A percentile compares a stretch with the other conserved stretches of the same genome.
Conservation (phyloP, 768 basidiomycete genomes). For the Lactarius hatsudake region DNA sequence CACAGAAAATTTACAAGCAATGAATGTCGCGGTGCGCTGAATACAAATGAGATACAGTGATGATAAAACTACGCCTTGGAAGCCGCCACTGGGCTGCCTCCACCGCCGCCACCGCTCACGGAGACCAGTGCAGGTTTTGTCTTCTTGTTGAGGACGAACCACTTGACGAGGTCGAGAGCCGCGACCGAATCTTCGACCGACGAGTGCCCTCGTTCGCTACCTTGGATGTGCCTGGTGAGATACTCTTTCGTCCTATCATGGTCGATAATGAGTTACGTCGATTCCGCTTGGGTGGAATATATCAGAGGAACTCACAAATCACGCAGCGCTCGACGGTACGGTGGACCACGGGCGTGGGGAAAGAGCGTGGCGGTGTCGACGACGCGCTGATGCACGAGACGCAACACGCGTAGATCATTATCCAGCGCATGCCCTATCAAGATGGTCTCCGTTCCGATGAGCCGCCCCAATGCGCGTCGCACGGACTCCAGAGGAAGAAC, state of each 20-base stretch:
- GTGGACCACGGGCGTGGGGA: constrained; percentile 75
- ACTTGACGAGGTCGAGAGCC: constrained; percentile 84
- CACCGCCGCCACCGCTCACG: background rate
- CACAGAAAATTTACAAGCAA: background rate
- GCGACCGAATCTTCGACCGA: constrained; percentile 88
- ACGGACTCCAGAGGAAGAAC: constrained; percentile 63
- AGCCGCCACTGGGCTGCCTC: background rate
- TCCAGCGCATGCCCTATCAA: constrained; percentile 90
- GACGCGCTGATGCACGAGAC: constrained; percentile 80
- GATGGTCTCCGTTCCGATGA: constrained; percentile 79
- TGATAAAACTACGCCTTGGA: constrained; percentile 4
- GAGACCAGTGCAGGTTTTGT: constrained; percentile 32
- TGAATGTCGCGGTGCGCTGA: background rate
- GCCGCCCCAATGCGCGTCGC: constrained; percentile 60
- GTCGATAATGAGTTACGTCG: background rate
- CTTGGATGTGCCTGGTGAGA: constrained; percentile 80
- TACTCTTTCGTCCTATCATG: constrained; percentile 72
- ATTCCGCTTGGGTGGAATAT: background rate
- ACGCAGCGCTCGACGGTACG: constrained; percentile 74
- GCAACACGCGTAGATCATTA: constrained; percentile 88
- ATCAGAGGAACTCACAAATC: constrained; percentile 57
- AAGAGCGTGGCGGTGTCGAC: constrained; percentile 89
- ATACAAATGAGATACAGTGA: background rate
- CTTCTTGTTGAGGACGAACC: constrained; percentile 67
- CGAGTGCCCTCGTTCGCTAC: constrained; percentile 77